Percentiles rank a stretch among this genome's conserved stretches.
phyloP scores from a whole-genome alignment of 2,329 filamentous ascomycete species.

The Talaromyces sp. region DNA sequence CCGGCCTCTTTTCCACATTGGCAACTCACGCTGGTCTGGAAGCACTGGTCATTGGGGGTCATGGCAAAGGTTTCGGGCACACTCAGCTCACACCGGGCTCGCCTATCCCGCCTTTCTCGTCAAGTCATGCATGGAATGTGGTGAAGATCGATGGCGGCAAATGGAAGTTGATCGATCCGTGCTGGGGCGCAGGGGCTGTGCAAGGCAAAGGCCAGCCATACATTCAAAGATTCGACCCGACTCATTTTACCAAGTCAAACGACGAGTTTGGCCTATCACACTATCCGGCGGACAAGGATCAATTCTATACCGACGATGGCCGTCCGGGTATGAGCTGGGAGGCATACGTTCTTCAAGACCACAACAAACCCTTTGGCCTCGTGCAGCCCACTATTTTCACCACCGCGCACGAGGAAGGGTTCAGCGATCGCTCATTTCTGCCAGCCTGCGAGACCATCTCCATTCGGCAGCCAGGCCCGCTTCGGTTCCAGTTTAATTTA shows the following conservation, averaged over 20 bases:
- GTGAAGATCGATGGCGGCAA: slow-evolving; percentile 78
- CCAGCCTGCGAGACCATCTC: slow-evolving; percentile 58
- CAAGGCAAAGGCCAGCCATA: slow-evolving; percentile 53
- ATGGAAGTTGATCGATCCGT: slow-evolving; percentile 89
- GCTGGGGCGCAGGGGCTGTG: slow-evolving; percentile 83
- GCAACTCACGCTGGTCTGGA: slow-evolving; percentile 75
- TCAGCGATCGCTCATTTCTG: slow-evolving; percentile 54
- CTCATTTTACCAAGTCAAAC: slow-evolving; percentile 59
- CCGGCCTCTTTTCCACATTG: slow-evolving; percentile 72
- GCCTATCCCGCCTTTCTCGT: slow-evolving; percentile 57
- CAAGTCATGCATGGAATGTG: slow-evolving; percentile 86
- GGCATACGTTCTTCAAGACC: slow-evolving; percentile 67
- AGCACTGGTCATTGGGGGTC: slow-evolving; percentile 66
- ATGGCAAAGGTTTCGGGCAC: slow-evolving; percentile 83
- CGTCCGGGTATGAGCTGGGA: slow-evolving; percentile 63
- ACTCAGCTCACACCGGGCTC: slow-evolving; percentile 57
- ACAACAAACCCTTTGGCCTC: slow-evolving; percentile 39
- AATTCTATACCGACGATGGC: slow-evolving; percentile 74
- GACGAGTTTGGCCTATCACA: slow-evolving; percentile 76
- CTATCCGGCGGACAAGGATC: slow-evolving; percentile 62
- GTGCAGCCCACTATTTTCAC: slow-evolving; percentile 44
- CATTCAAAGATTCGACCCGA: slow-evolving; percentile 61
- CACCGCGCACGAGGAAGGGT: slow-evolving; percentile 41
- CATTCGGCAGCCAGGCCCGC: slow-evolving; percentile 50
- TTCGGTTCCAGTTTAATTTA: slow-evolving; percentile 77